These are phyloP conservation scores for Dalechampia spathulata DNA, from an alignment of 441 rosid genomes.

Conservation along the genomic window DNA sequence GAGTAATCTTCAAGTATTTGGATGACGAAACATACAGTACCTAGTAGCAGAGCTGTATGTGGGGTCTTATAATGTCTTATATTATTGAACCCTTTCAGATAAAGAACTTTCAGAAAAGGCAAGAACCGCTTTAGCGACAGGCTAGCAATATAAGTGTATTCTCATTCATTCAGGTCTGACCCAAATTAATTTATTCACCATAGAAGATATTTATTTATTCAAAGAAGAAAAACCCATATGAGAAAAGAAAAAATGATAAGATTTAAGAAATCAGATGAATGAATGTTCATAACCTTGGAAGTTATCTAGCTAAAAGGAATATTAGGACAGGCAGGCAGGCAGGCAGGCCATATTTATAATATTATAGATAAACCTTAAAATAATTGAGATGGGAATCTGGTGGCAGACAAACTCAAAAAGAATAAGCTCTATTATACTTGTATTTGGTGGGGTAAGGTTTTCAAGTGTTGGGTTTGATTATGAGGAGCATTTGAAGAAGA, in stretches of 20 bases:
- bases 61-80: constrained; percentile 20
- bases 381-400: constrained; percentile 22
- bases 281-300: constrained; percentile 6
- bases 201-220: no score
- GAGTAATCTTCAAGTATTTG: background rate
- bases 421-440: constrained; percentile 2
- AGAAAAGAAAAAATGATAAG: no score
- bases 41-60: constrained; percentile 4
- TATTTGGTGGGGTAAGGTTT: constrained; percentile 8
- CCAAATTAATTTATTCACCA: constrained; percentile 23
- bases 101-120: constrained; percentile 24
- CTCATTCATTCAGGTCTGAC: constrained; percentile 36
- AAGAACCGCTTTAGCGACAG: constrained; percentile 34
- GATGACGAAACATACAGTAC: constrained; percentile 1
- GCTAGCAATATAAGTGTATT: constrained; percentile 31
- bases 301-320: no score
- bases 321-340: background rate
- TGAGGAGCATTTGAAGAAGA: background rate
- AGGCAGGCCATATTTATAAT: background rate
- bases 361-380: constrained; percentile 6
- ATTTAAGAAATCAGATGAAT: background rate
- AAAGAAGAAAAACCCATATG: no score
- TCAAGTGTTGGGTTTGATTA: constrained; percentile 10
- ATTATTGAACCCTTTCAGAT: constrained; percentile 24
- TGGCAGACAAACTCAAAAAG: constrained; percentile 22